Conservation (phyloP, 495 filamentous ascomycete genomes). For the Aspergillus avenaceus region DNA sequence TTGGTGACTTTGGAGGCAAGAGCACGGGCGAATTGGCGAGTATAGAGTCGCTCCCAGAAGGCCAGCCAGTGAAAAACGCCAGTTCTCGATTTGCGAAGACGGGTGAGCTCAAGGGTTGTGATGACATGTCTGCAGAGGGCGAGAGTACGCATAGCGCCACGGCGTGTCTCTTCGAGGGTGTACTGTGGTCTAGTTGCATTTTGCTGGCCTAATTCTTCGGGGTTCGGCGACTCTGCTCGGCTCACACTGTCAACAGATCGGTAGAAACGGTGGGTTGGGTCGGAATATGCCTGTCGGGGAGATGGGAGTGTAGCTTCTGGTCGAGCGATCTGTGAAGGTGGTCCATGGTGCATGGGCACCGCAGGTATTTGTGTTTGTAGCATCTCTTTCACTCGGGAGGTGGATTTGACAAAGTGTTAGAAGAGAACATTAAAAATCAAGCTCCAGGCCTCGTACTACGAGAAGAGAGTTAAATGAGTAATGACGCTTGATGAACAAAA, state of each 20-base stretch:
- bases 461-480: background rate
- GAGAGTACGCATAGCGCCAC: constrained; percentile 16
- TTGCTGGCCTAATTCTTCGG: background rate
- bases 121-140: constrained; percentile 19
- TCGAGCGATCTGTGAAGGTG: background rate
- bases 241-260: background rate
- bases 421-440: too few relatives aligned
- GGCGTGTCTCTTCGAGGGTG: constrained; percentile 12
- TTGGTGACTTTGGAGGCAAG: constrained; percentile 8
- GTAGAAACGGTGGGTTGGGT: constrained; percentile 11
- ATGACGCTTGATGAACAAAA: background rate
- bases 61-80: constrained; percentile 19
- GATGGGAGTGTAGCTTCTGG: background rate
- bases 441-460: too few relatives aligned
- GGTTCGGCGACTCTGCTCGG: background rate
- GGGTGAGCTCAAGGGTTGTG: constrained; percentile 18
- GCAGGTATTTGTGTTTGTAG: constrained; percentile 1
- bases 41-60: constrained; percentile 22
- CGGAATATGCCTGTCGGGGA: background rate
- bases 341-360: background rate
- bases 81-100: constrained; percentile 21
- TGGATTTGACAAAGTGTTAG: background rate
- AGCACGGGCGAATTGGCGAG: constrained; percentile 7
- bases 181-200: background rate
- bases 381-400: constrained; percentile 6